These are phyloP conservation scores for Hemisphaericaspora lyxosophila DNA, from an alignment of 1,139 yeast genomes.

Conservation along the genomic window DNA sequence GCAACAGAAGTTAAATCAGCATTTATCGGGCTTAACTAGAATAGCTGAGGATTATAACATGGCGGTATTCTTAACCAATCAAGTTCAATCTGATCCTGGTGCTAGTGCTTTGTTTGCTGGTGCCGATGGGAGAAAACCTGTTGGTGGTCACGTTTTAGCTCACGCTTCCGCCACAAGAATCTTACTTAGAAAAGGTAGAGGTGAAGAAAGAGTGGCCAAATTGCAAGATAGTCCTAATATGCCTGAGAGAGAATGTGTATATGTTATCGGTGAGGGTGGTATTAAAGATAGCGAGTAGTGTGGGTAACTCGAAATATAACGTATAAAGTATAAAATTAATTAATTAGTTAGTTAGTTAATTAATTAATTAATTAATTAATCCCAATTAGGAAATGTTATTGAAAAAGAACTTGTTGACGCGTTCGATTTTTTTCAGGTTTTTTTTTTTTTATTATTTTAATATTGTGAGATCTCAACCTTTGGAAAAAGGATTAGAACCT, in stretches of 20 bases:
- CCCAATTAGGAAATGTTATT: slow-evolving; percentile 28
- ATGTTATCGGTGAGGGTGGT: slow-evolving; percentile 53
- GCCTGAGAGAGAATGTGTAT: slow-evolving; percentile 59
- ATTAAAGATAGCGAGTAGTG: slow-evolving; percentile 44
- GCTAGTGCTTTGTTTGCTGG: slow-evolving; percentile 64
- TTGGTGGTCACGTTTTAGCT: slow-evolving; percentile 65
- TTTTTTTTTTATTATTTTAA: too few relatives aligned
- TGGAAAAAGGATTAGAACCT: not conserved
- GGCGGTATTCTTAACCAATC: slow-evolving; percentile 61
- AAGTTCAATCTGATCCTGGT: slow-evolving; percentile 69
- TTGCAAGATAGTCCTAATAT: slow-evolving; percentile 64
- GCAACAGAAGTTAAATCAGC: slow-evolving; percentile 59
- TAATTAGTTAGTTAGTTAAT: not conserved
- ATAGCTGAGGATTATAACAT: slow-evolving; percentile 59
- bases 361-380: slow-evolving; percentile 14
- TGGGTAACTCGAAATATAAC: too few relatives aligned
- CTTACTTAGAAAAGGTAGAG: slow-evolving; percentile 58
- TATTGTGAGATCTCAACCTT: too few relatives aligned
- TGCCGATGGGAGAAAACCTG: slow-evolving; percentile 65
- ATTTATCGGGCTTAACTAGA: slow-evolving; percentile 50
- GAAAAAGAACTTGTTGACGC: slow-evolving; percentile 7
- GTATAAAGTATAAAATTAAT: too few relatives aligned
- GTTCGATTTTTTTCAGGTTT: slow-evolving; percentile 8
- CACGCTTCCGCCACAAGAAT: slow-evolving; percentile 66
- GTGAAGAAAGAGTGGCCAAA: slow-evolving; percentile 65